A percentile compares a stretch with the other conserved stretches of the same genome.
Conservation (phyloP, 208 protist species). For the Acanthamoeba triangularis region DNA sequence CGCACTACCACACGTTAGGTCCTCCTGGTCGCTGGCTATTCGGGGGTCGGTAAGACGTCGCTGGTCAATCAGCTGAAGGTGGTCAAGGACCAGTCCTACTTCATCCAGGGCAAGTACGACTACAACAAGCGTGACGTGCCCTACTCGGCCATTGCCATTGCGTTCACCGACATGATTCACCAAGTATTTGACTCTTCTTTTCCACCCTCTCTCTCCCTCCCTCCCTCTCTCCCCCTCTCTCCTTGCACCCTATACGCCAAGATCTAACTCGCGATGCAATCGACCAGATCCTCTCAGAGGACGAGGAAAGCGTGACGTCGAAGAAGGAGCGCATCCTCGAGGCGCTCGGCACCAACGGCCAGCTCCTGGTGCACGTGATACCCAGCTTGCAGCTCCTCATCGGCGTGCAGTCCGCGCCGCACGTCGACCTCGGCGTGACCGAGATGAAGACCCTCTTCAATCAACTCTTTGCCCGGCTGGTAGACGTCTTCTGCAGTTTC, state of each 20-base stretch:
- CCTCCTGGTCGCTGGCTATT: conserved; percentile 38
- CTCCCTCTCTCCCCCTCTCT: neutral
- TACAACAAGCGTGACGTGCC: conserved; percentile 71
- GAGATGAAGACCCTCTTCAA: conserved; percentile 69
- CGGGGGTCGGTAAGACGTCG: conserved; percentile 56
- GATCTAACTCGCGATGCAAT: neutral
- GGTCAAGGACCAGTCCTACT: conserved; percentile 61
- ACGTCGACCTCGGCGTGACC: conserved; percentile 48
- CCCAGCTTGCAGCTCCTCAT: conserved; percentile 58
- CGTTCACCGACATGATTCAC: conserved; percentile 60
- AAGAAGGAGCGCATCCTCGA: conserved; percentile 11
- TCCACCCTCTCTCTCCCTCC: neutral
- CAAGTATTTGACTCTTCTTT: neutral
- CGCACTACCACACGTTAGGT: neutral
- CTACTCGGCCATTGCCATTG: conserved; percentile 63
- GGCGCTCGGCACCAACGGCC: conserved; percentile 28
- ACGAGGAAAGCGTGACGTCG: conserved; percentile 20
- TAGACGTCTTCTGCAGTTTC: conserved; percentile 59
- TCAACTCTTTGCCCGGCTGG: conserved; percentile 50
- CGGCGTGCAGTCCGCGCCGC: neutral
- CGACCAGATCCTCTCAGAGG: conserved; percentile 49
- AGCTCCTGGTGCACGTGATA: conserved; percentile 64
- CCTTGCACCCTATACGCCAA: neutral
- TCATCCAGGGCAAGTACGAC: conserved; percentile 75
- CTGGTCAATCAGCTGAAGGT: conserved; percentile 42